Percentiles rank a stretch among this genome's conserved stretches.
phyloP scores from a whole-genome alignment of 331 rosid genomes.

The Prunus yedoensis region DNA sequence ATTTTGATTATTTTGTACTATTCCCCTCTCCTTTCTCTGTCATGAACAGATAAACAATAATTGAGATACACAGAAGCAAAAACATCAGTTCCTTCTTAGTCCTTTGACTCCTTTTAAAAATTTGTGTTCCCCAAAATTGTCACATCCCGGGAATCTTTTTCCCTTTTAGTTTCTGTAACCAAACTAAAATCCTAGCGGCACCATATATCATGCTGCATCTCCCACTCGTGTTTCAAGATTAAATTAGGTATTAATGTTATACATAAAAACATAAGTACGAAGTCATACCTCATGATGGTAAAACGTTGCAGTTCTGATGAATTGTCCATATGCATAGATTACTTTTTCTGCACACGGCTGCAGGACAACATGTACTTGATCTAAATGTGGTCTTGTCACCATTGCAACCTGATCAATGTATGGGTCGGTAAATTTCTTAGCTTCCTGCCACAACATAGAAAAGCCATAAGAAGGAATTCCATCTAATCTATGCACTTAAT shows the following conservation, averaged over 20 bases:
- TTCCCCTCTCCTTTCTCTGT: neutral
- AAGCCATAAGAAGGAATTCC: neutral
- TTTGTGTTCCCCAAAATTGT: neutral
- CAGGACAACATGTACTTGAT: conserved; percentile 9
- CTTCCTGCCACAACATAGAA: conserved; percentile 32
- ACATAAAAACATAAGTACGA: neutral
- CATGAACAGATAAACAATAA: neutral
- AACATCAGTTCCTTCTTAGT: neutral
- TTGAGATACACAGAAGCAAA: neutral
- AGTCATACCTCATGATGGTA: conserved; percentile 40
- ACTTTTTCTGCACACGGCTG: conserved; percentile 19
- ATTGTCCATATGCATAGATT: conserved; percentile 8
- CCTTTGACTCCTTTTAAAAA: neutral
- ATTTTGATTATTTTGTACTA: neutral
- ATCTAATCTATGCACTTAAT: conserved; percentile 6
- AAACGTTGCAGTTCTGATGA: conserved; percentile 22
- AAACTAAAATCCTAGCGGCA: neutral
- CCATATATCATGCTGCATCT: neutral
- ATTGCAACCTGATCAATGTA: conserved; percentile 22
- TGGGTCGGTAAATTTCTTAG: conserved; percentile 18
- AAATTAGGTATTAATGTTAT: neutral
- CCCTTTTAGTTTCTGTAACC: neutral
- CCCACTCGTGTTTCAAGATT: neutral
- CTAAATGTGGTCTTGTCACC: conserved; percentile 29
- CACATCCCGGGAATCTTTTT: neutral